A percentile compares a stretch with the other conserved stretches of the same genome.
Conservation (phyloP, 1,139 yeast genomes). For the Ogataea hybrid region DNA sequence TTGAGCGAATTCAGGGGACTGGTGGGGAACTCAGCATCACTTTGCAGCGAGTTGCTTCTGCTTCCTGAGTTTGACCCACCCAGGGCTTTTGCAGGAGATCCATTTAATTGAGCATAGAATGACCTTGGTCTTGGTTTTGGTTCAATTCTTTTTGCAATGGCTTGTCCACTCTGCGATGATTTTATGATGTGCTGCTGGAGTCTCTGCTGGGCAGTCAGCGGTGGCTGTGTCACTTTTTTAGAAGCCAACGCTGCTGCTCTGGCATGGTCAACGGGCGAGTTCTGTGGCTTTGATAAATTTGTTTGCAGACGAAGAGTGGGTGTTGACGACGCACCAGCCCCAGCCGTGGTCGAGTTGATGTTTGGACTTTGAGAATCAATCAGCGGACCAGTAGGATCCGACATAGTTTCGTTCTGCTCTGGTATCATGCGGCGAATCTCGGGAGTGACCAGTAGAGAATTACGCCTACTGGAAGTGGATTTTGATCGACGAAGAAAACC, state of each 20-base stretch:
- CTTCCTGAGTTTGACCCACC: conserved; percentile 4
- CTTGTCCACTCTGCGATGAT: conserved; percentile 30
- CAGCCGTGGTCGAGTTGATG: conserved; percentile 24
- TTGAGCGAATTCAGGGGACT: conserved; percentile 32
- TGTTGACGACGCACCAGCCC: conserved; percentile 26
- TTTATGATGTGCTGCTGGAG: conserved; percentile 32
- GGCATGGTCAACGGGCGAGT: conserved; percentile 10
- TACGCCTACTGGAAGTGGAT: conserved; percentile 11
- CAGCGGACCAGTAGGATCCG: conserved; percentile 8
- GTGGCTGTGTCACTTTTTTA: conserved; percentile 9
- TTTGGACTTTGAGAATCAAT: conserved; percentile 11
- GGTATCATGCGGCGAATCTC: conserved; percentile 13
- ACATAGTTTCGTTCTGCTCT: background rate
- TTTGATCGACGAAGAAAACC: conserved; percentile 4
- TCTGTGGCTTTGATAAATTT: conserved; percentile 1
- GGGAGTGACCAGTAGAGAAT: conserved; percentile 15
- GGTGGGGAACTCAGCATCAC: conserved; percentile 21
- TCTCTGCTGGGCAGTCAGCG: conserved; percentile 32
- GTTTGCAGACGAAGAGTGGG: conserved; percentile 7
- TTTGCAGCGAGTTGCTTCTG: conserved; percentile 22
- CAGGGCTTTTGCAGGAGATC: background rate
- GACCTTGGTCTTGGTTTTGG: conserved; percentile 21
- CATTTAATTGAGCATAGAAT: conserved; percentile 10
- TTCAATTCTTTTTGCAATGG: conserved; percentile 26
- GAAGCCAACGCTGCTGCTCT: conserved; percentile 28